Conservation (phyloP, 805 yeast species). For the Starmera pachycereana region DNA sequence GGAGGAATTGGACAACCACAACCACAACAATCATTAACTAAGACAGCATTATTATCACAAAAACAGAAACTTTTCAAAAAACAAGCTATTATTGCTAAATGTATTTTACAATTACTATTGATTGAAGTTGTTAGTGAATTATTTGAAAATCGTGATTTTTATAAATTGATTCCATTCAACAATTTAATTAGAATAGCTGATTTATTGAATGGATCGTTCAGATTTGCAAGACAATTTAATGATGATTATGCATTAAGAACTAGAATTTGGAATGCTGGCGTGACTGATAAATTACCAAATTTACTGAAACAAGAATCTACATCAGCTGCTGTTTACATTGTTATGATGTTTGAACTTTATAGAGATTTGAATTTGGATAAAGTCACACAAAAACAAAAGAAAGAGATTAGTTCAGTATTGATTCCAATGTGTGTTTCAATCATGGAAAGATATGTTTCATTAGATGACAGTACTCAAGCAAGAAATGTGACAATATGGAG, state of each 20-base stretch:
- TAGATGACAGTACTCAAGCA: slow-evolving; percentile 68
- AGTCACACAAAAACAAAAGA: slow-evolving; percentile 35
- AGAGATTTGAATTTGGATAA: slow-evolving; percentile 48
- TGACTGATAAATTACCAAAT: slow-evolving; percentile 88
- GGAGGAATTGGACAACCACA: slow-evolving; percentile 20
- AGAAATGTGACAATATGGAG: slow-evolving; percentile 80
- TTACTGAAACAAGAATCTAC: slow-evolving; percentile 85
- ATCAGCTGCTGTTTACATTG: slow-evolving; percentile 78
- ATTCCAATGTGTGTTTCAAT: slow-evolving; percentile 66
- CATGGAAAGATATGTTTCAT: slow-evolving; percentile 53
- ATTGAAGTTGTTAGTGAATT: slow-evolving; percentile 80
- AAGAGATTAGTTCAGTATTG: slow-evolving; percentile 39
- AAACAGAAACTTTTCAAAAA: slow-evolving; percentile 20
- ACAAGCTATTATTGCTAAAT: slow-evolving; percentile 78
- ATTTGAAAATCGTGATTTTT: slow-evolving; percentile 60
- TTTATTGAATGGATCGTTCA: slow-evolving; percentile 58
- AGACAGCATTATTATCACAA: background rate
- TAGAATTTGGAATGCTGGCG: slow-evolving; percentile 85
- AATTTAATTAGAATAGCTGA: slow-evolving; percentile 51
- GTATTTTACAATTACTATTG: slow-evolving; percentile 82
- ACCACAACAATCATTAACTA: background rate
- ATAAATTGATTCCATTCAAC: slow-evolving; percentile 55
- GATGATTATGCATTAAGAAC: slow-evolving; percentile 81
- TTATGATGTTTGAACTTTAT: slow-evolving; percentile 70
- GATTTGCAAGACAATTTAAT: slow-evolving; percentile 80